Conservation (phyloP, 345 rosid species). For the Crucihimalaya himalaica region DNA sequence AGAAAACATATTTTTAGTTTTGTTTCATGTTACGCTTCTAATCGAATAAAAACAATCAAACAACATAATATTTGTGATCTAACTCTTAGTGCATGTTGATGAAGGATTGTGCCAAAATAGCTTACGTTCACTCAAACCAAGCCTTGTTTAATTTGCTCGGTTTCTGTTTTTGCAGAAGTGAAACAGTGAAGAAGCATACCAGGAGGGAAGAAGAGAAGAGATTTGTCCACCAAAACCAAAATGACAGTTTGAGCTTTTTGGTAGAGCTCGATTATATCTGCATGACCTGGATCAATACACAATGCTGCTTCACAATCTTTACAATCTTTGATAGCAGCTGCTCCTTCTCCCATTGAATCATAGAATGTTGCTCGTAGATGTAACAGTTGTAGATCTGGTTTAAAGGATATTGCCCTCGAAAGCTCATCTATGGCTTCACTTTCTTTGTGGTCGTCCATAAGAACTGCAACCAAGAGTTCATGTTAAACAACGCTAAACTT, state of each 20-base stretch:
- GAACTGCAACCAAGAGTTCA: conserved; percentile 53
- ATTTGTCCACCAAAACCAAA: conserved; percentile 27
- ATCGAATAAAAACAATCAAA: no score
- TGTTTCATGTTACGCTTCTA: no score
- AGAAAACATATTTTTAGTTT: no score
- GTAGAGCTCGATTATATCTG: conserved; percentile 67
- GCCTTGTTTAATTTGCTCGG: conserved; percentile 20
- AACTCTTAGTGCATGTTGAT: no score
- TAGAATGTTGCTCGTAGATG: conserved; percentile 94
- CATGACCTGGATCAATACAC: conserved; percentile 71
- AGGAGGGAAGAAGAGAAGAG: conserved; percentile 33
- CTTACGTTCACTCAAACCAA: conserved; percentile 29
- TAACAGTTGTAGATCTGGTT: conserved; percentile 89
- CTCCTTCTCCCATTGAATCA: conserved; percentile 71
- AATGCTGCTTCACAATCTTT: conserved; percentile 99
- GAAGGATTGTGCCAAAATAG: no score
- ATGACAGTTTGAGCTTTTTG: conserved; percentile 44
- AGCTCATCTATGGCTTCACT: conserved; percentile 88
- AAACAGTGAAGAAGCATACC: conserved; percentile 44
- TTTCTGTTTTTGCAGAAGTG: conserved; percentile 31
- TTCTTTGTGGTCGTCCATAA: conserved; percentile 97
- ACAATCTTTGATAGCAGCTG: conserved; percentile 67
- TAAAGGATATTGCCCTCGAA: conserved; percentile 73
- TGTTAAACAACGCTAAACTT: neutral
- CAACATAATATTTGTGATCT: no score